These are phyloP conservation scores for Sclerotinia spermophila DNA, from an alignment of 2,329 filamentous ascomycete genomes.

Conservation along the genomic window DNA sequence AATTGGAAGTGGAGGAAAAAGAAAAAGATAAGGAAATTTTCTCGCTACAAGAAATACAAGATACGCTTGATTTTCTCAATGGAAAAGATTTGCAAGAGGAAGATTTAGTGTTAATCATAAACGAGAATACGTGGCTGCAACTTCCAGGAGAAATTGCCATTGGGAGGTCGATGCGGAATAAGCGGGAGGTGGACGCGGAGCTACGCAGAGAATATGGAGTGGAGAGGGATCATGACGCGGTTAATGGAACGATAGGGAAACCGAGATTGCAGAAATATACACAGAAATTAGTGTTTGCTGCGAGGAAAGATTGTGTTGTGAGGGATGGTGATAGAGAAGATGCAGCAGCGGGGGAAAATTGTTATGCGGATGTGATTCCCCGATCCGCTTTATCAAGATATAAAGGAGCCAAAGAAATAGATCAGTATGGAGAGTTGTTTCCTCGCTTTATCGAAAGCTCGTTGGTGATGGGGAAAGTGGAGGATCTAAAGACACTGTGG, in stretches of 20 bases:
- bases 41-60: conserved; percentile 19
- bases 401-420: conserved; percentile 44
- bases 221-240: not conserved
- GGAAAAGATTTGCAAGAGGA: conserved; percentile 47
- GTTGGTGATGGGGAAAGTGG: conserved; percentile 49
- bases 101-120: conserved; percentile 54
- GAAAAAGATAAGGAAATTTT: not conserved
- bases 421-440: conserved; percentile 39
- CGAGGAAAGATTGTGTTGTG: conserved; percentile 47
- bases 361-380: conserved; percentile 46
- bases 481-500: conserved; percentile 47
- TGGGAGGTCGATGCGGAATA: conserved; percentile 48
- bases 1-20: conserved; percentile 23
- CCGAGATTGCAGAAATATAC: conserved; percentile 41
- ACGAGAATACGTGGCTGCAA: conserved; percentile 54
- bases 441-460: conserved; percentile 49
- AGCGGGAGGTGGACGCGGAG: conserved; percentile 46
- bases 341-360: conserved; percentile 44
- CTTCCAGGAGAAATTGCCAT: conserved; percentile 54
- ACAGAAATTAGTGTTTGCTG: conserved; percentile 54
- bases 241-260: not conserved
- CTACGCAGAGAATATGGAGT: conserved; percentile 35
- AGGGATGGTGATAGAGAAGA: conserved; percentile 36
- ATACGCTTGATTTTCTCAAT: conserved; percentile 43
- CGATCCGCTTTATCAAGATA: conserved; percentile 48